These are phyloP conservation scores for Aspergillus fijiensis DNA, from an alignment of 2,329 filamentous ascomycete species.

Conservation along the genomic window DNA sequence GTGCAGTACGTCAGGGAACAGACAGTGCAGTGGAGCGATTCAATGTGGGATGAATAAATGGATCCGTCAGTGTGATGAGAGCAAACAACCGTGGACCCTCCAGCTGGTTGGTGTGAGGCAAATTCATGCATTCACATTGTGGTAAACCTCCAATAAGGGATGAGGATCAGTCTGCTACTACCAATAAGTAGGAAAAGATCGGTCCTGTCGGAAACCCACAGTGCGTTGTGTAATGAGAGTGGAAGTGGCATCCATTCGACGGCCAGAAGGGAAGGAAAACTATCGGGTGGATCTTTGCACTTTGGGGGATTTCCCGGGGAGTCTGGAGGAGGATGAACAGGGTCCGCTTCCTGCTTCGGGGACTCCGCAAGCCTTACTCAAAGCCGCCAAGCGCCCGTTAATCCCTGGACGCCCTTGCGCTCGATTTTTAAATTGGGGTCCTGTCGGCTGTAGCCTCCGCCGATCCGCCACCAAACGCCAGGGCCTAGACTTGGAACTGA, in stretches of 20 bases:
- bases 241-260: neutral
- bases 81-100: neutral
- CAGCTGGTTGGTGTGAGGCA: neutral
- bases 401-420: neutral
- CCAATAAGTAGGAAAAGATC: too few relatives aligned
- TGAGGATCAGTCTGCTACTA: neutral
- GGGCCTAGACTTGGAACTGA: neutral
- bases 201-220: neutral
- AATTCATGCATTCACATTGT: neutral
- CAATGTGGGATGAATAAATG: neutral
- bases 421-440: neutral
- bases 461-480: neutral
- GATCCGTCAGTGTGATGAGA: neutral
- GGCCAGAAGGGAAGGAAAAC: neutral
- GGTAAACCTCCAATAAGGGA: neutral
- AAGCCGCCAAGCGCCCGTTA: neutral
- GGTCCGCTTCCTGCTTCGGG: neutral
- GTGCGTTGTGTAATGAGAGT: neutral
- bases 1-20: conserved; percentile 2
- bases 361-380: neutral
- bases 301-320: neutral
- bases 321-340: neutral
- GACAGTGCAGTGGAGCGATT: neutral
- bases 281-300: too few relatives aligned
- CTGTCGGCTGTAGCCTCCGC: neutral